Evolutionary conservation across 2,329 filamentous ascomycete species (phyloP), one percentile per base, ranked within the genome.

Genomic region (Thermoascus crustaceus): DNA sequence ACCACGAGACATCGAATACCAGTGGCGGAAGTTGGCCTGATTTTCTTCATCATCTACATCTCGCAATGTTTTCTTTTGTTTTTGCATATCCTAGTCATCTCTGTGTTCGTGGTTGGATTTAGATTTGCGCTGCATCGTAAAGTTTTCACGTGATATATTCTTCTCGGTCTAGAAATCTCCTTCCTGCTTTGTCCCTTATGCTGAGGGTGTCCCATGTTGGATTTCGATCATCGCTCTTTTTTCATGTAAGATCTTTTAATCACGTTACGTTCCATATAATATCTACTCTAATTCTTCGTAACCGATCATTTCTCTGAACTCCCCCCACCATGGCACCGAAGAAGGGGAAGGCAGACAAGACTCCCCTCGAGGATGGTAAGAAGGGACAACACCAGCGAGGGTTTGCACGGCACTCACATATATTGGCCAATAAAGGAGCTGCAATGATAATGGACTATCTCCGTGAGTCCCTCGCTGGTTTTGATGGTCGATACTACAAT

Each of bases 371-470:
- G 17, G 51, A 58, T 47, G 58, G 61, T 63, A 34, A 43, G n/a
- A n/a, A n/a, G n/a, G n/a, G n/a, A 49, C 27, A 23, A 11, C 18
- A 3, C 16, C 8, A 36, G 5, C 6, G 18, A 10, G 23, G 16
- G n/a, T 20, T n/a, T 4, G 24, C 23, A 4, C 4, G 9, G 19
- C n/a, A 19, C 8, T 25, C 13, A 23, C 7, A 11, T 4, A 20
- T 23, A 47, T 43, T 34, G 30, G 22, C 24, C 17, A 21, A 32
- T 41, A 43, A 49, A 56, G 63, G 66, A 9, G 47, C 57, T 17
- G 53, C 63, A 14, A 57, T 69, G 50, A 64, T 75, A 14, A 55
- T 72, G 21, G 58, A 64, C 16, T 75, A 75, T 46, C 57, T 75
- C 13, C 61, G 69, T 72, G 45, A 55, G 67, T 58, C 8, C 30